Conservation (phyloP, 257 asterid species). For the Sherardia arvensis region DNA sequence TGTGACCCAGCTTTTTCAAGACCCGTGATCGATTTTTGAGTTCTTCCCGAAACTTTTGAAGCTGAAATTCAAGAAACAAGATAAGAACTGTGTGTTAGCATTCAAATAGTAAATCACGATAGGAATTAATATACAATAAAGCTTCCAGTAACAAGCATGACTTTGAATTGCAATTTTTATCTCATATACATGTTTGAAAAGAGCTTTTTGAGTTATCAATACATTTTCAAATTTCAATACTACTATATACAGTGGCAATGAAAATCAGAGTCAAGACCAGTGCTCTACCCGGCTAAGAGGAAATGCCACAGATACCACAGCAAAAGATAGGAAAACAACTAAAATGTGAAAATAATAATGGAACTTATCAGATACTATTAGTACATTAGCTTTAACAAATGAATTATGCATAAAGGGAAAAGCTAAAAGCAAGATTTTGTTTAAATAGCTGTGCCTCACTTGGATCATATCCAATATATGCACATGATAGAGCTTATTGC, state of each 20-base stretch:
- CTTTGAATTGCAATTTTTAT: background rate
- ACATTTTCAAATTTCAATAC: background rate
- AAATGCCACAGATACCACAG: background rate
- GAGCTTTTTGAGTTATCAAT: background rate
- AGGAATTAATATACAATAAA: background rate
- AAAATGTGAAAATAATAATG: background rate
- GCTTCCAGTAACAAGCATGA: background rate
- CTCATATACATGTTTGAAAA: background rate
- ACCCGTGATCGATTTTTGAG: constrained; percentile 94
- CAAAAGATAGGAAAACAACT: background rate
- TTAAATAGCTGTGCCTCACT: background rate
- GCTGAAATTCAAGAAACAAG: constrained; percentile 32
- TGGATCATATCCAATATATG: background rate
- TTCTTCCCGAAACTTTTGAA: constrained; percentile 95
- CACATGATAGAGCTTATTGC: background rate
- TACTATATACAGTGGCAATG: background rate
- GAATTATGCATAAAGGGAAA: background rate
- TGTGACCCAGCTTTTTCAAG: constrained; percentile 81
- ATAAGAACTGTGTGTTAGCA: background rate
- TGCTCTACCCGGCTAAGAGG: background rate
- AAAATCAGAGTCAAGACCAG: background rate
- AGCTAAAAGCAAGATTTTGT: background rate
- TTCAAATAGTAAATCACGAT: background rate
- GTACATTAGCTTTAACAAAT: background rate
- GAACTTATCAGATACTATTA: background rate